Evolutionary conservation across 2,329 filamentous ascomycete genomes (phyloP).

Genomic region (Aspergillus sp.): DNA sequence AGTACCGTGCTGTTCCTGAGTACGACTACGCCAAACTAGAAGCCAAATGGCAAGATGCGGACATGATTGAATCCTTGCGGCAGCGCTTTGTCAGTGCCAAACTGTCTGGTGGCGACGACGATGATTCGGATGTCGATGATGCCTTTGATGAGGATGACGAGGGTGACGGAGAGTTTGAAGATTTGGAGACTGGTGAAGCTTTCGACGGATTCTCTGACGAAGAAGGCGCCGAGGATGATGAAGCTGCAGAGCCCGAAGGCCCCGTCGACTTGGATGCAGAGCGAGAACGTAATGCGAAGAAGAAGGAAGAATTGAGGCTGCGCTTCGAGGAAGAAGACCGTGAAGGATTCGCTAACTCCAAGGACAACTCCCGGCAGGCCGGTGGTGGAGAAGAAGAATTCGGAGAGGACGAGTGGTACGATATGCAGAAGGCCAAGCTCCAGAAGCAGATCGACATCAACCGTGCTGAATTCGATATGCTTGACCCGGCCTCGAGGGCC

Average conservation of each 20-base stretch:
- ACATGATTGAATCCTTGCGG: conserved; percentile 73
- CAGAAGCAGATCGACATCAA: conserved; percentile 98
- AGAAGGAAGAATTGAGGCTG: conserved; percentile 91
- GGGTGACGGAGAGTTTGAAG: conserved; percentile 80
- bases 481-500: conserved; percentile 80
- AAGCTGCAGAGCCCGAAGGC: conserved; percentile 51
- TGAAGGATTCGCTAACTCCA: conserved; percentile 85
- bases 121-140: conserved; percentile 53
- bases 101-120: conserved; percentile 58
- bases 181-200: conserved; percentile 75
- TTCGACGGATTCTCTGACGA: conserved; percentile 47
- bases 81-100: conserved; percentile 73
- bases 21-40: conserved; percentile 81
- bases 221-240: conserved; percentile 54
- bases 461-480: conserved; percentile 82
- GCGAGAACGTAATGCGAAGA: conserved; percentile 82
- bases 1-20: conserved; percentile 76
- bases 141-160: conserved; percentile 62
- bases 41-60: conserved; percentile 79
- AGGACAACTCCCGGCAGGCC: conserved; percentile 74
- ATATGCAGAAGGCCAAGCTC: conserved; percentile 89
- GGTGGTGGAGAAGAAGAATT: conserved; percentile 73
- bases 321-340: conserved; percentile 97
- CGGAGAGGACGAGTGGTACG: conserved; percentile 98
- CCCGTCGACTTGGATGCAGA: conserved; percentile 73